These are phyloP conservation scores for Trametes gibbosa DNA, from an alignment of 768 basidiomycete genomes.

Conservation along the genomic window DNA sequence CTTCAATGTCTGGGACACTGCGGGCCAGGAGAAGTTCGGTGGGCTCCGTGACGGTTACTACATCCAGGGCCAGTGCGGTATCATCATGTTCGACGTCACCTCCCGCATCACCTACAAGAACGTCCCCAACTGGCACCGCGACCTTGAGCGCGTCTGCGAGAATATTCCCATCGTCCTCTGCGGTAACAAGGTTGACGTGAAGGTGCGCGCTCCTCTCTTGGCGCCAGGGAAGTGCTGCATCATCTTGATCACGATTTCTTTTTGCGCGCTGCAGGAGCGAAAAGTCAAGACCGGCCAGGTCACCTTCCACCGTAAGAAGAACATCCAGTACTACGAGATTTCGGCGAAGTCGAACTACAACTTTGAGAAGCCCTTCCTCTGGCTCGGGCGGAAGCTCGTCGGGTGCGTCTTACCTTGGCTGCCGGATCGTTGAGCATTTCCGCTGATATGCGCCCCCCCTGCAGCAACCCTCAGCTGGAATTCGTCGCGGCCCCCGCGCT, in stretches of 20 bases:
- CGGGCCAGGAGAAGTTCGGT: constrained; percentile 99
- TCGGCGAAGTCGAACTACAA: constrained; percentile 99
- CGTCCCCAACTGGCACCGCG: constrained; percentile 99
- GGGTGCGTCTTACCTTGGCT: constrained; percentile 55
- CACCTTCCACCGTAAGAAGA: constrained; percentile 99
- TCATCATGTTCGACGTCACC: constrained; percentile 99
- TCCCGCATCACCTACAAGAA: constrained; percentile 99
- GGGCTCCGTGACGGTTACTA: constrained; percentile 96
- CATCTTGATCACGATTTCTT: constrained; percentile 4
- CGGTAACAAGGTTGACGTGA: constrained; percentile 99
- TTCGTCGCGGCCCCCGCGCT: constrained; percentile 97
- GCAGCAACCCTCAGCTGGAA: constrained; percentile 81
- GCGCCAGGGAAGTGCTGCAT: background rate
- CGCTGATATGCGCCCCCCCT: background rate
- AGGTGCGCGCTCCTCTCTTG: constrained; percentile 52
- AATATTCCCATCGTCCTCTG: constrained; percentile 99
- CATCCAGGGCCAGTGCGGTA: constrained; percentile 98
- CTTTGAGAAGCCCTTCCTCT: constrained; percentile 99
- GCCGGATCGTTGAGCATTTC: background rate
- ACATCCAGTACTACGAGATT: constrained; percentile 99
- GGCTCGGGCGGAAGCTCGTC: constrained; percentile 97
- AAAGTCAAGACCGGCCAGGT: constrained; percentile 99
- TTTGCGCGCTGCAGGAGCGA: constrained; percentile 66
- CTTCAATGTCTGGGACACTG: constrained; percentile 99
- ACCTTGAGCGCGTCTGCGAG: constrained; percentile 99